phyloP scores from a whole-genome alignment of 2,329 filamentous ascomycete species.

The Mollisiaceae sp. region DNA sequence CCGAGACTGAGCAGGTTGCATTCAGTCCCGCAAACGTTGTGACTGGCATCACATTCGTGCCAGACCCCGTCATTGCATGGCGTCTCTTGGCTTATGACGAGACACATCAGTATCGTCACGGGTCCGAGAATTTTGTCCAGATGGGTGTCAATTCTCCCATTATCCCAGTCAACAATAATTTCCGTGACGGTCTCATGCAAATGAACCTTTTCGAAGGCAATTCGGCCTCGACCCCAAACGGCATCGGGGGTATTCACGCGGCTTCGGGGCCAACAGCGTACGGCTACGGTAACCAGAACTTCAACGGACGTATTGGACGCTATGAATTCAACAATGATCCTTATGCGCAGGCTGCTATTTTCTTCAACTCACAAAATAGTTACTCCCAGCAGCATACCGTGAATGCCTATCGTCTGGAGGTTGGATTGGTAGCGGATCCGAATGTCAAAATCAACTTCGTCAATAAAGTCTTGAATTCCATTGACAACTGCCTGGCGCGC shows the following conservation, averaged over 20 bases:
- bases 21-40: slow-evolving; percentile 4
- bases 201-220: slow-evolving; percentile 6
- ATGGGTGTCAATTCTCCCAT: slow-evolving; percentile 8
- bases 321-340: slow-evolving; percentile 7
- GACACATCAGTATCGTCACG: slow-evolving; percentile 2
- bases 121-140: neutral
- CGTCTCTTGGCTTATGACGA: slow-evolving; percentile 5
- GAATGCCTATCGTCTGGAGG: neutral
- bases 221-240: neutral
- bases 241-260: neutral
- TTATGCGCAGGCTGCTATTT: neutral
- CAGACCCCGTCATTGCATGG: neutral
- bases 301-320: slow-evolving; percentile 6
- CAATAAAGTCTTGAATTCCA: slow-evolving; percentile 4
- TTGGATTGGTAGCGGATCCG: neutral
- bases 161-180: slow-evolving; percentile 7
- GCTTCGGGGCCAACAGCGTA: neutral
- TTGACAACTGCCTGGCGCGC: slow-evolving; percentile 5
- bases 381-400: slow-evolving; percentile 1
- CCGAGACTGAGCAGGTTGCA: slow-evolving; percentile 2
- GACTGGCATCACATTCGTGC: slow-evolving; percentile 1
- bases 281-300: neutral
- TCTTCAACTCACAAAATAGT: slow-evolving; percentile 6
- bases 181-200: slow-evolving; percentile 6
- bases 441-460: slow-evolving; percentile 6